Evolutionary conservation across 106 monocot genomes (phyloP), one percentile per base, ranked within the genome.

Genomic region (Apostasia ramifera): DNA sequence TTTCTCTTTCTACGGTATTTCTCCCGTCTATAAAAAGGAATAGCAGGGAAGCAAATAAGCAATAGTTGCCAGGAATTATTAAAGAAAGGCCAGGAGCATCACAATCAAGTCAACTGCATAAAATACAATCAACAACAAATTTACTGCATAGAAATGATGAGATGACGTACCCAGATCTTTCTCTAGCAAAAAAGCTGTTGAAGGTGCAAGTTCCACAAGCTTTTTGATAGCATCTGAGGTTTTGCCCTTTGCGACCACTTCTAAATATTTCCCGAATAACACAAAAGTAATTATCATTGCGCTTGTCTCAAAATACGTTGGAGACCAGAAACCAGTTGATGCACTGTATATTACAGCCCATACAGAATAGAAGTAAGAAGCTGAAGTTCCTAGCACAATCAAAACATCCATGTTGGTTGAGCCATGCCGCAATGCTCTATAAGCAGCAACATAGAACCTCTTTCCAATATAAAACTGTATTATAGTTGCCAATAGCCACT

Each of bases 401-500:
- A 99, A 71, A 61, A 99, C 98, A 71, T 99, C 98, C 98, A 99
- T 99, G 76, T 99, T 99, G 50, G 90, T 99, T 6, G 98, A 90
- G 2, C 98, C 85, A 80, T 88, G 85, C 48, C 81, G 67, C 52
- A 99, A 69, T 68, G 98, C 93, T 80, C 86, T 83, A 66, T 88
- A 93, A 57, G 98, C 93, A 68, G 98, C 98, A 67, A 85, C 9
- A 77, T 99, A 99, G 78, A 99, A 99, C 42, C 88, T 63, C 61
- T 88, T 99, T 7, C 98, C 98, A 68, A 99, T 76, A 66, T 81
- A 73, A 80, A 99, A 99, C 68, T 99, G 98, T 67, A 93, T 67
- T 53, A 93, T 64, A 67, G 77, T 90, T 43, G 85, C 87, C 5
- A 90, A 57, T 55, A 72, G 60, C 90, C 80, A 92, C 71, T 82